A percentile compares a stretch with the other conserved stretches of the same genome.
Conservation (phyloP, 108 stramenopile genomes). For the Chaetoceros muelleri region DNA sequence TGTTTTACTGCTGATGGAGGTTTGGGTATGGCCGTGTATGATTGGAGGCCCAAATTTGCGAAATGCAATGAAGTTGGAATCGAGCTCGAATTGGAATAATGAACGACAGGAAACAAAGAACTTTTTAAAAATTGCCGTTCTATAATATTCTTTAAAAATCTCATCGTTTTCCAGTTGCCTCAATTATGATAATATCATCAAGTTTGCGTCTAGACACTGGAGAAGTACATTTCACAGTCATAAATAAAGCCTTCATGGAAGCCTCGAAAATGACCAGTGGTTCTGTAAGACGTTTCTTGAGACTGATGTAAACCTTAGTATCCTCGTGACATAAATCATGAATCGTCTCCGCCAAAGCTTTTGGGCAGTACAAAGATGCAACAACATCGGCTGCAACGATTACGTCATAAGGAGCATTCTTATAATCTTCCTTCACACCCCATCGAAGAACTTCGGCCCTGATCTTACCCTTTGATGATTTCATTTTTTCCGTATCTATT, state of each 20-base stretch:
- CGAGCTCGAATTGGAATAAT: conserved; percentile 35
- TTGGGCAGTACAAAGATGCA: conserved; percentile 57
- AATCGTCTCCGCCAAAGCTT: conserved; percentile 53
- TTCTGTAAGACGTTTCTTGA: conserved; percentile 39
- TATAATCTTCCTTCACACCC: conserved; percentile 34
- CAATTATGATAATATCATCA: background rate
- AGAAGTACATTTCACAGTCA: conserved; percentile 18
- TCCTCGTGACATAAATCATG: conserved; percentile 35
- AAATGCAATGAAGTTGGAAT: conserved; percentile 73
- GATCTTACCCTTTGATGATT: conserved; percentile 6
- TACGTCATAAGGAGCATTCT: conserved; percentile 37
- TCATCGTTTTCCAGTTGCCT: background rate
- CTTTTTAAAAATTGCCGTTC: too few relatives aligned
- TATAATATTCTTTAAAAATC: too few relatives aligned
- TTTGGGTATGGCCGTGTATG: conserved; percentile 78
- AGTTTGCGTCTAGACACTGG: background rate
- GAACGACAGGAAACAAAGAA: background rate
- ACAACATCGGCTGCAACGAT: conserved; percentile 77
- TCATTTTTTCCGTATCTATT: background rate
- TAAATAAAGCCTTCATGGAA: conserved; percentile 39
- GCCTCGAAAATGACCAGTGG: conserved; percentile 43
- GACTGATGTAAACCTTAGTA: conserved; percentile 48
- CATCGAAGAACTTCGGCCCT: conserved; percentile 37
- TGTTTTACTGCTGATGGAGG: conserved; percentile 64
- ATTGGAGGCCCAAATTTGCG: conserved; percentile 52